Evolutionary conservation across 352 stramenopile genomes (phyloP), one percentile per base, ranked within the genome.

Genomic region (Globisporangium iwayamae): DNA sequence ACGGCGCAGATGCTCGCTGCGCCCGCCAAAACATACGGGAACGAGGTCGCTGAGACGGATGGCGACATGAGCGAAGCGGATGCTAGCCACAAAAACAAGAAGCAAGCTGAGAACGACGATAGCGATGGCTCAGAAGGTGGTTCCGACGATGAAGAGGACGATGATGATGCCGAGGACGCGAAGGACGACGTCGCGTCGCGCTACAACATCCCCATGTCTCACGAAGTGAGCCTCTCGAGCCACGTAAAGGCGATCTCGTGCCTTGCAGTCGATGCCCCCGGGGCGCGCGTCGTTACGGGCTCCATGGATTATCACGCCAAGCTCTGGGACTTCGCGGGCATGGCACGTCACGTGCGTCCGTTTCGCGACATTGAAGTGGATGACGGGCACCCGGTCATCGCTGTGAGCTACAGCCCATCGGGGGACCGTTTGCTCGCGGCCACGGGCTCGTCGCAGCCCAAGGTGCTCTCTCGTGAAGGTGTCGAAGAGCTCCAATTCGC

Each of bases 231-330:
- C 13, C 71, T 95, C 9, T 60, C 75, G 18, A 77, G 78, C 41
- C 80, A 90, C 41, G 75, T 38, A 4, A 95, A 93, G 61, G 65
- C 66, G 18, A 62, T 95, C n/a, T 66, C 73, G 9, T 91, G 84
- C 50, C 77, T 95, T 20, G 86, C 84, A 0, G 71, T 95, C 22
- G 86, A 95, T 36, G 38, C 81, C 1, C 76, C 84, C 2, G 86
- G 86, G 28, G 81, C 66, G 43, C 83, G 86, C 4, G 80, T 95
- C 28, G 83, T 78, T 0, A 95, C 86, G 1, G 86, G 86, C 1
- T 91, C 84, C 0, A 91, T 91, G 70, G 86, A 95, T 63, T 93
- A 95, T 63, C 78, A 91, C 52, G 76, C 89, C 0, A 95, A 95
- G 66, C 67, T 95, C 52, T 95, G 87, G 87, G 87, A 95, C 67